Percentiles rank a stretch among this genome's conserved stretches.
Conservation (phyloP, 2,329 filamentous ascomycete genomes). For the Neoascochyta sp. region DNA sequence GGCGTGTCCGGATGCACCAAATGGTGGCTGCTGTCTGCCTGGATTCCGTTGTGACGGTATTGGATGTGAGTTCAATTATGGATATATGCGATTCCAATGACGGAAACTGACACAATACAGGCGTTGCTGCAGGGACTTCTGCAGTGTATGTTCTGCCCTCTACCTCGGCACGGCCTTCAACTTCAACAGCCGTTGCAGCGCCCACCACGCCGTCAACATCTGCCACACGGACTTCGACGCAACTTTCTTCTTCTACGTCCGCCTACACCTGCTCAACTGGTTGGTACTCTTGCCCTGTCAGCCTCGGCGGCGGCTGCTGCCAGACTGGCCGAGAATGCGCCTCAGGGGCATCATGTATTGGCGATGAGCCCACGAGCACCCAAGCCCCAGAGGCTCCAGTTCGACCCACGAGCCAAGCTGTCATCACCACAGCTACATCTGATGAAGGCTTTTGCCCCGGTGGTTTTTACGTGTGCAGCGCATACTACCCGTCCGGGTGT, state of each 20-base stretch:
- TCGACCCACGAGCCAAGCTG: conserved; percentile 43
- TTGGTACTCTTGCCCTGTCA: conserved; percentile 46
- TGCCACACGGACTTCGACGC: conserved; percentile 11
- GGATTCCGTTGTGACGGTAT: conserved; percentile 66
- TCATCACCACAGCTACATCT: conserved; percentile 73
- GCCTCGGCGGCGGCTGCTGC: conserved; percentile 50
- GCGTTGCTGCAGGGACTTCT: conserved; percentile 29
- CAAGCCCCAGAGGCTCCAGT: conserved; percentile 41
- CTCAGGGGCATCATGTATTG: conserved; percentile 38
- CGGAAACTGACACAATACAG: conserved; percentile 12
- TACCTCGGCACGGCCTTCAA: conserved; percentile 24
- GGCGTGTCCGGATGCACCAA: conserved; percentile 61
- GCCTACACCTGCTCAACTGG: conserved; percentile 44
- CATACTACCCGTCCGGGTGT: conserved; percentile 76
- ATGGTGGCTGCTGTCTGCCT: conserved; percentile 72
- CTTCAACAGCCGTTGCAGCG: conserved; percentile 19
- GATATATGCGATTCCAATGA: not conserved
- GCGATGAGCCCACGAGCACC: conserved; percentile 29
- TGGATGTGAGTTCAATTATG: conserved; percentile 58
- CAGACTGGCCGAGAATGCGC: conserved; percentile 45
- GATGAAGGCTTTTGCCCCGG: conserved; percentile 64
- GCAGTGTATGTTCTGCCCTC: conserved; percentile 29
- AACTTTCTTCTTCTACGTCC: conserved; percentile 20
- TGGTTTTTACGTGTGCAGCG: conserved; percentile 87
- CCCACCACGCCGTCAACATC: conserved; percentile 13